Evolutionary conservation across 2,329 filamentous ascomycete genomes (phyloP), one percentile per base, ranked within the genome.

Genomic region (Cordyceps tenuipes): DNA sequence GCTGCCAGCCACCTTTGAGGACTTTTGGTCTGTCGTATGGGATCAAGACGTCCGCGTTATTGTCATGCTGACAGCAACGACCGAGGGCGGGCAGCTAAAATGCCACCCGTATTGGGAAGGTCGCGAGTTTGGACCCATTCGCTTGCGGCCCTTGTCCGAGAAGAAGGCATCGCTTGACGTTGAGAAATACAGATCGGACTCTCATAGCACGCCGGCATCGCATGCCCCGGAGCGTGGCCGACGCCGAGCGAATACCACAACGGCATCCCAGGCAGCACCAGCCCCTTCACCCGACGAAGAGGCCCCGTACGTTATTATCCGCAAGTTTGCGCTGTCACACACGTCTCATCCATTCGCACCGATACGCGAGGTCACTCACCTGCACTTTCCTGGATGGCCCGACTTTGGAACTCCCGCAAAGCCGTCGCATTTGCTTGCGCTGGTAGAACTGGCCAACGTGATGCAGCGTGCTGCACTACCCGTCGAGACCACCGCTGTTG

Each of bases 1-100:
- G 10, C 82, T 97, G 43, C 94, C 94, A 21, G 86, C 90, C 54
- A 99, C 94, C 0, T 97, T 96, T 68, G 87, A 90, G 90, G 94
- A 99, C 72, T 99, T 99, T 70, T 99, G 94, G 94, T 93, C 91
- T 62, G 88, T 97, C 12, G 82, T 97, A 34, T 99, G 94, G 94
- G 92, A 97, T 70, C 90, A 97, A 72, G 92, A 97, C 69, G 87
- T 96, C 3, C 88, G 93, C 56, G 90, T 97, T 29, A 88, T 99
- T 63, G 92, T 97, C 64, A 97, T 97, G 88, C 81, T 99, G 65
- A 99, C 94, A 6, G 93, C 94, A 2, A 93, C 97, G 72, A 83
- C 89, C 29, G 94, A 99, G 75, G 91, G 91, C 26, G 92, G 93
- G 0, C 92, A 96, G 70, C 79, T 96, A 49, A 99, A 97, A 72